Base-by-base conservation (phyloP, 164 flowering plant genomes). In the Saururus chinensis region DNA sequence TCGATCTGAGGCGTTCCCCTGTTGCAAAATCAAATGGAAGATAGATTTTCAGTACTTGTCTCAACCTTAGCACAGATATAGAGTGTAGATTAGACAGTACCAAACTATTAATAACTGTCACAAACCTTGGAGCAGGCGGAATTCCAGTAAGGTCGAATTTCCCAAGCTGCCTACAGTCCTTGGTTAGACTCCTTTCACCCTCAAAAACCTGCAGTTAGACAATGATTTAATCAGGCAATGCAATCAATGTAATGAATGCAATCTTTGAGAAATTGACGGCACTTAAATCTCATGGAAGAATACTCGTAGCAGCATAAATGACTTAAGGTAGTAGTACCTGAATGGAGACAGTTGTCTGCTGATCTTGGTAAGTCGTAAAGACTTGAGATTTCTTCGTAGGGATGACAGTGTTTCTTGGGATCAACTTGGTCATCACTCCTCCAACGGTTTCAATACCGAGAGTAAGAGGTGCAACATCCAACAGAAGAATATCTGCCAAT, bases 371-470 rank as follows among this genome's bases (percentile, higher is more conserved):
- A 25, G 97, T 90, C 0, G 95, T 86, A 81, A 90, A 90, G 66
- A 86, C 92, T 70, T 90, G 97, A 24, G 97, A 90, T 70, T 88
- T 90, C 79, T 90, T 90, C 65, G 97, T 88, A 30, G 97, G 97
- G 70, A 89, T 89, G 56, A 87, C 92, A 19, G 87, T 88, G 85
- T 88, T 87, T 66, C 97, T 86, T 0, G 97, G 95, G 53, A 89
- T 89, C 87, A 89, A 77, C 74, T 89, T 89, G 64, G 97, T 89
- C 97, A 89, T 89, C 63, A 89, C 95, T 30, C 95, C 97, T 56
- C 97, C 92, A 58, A 87, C 95, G 37, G 97, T 90, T 68, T 90
- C 97, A 61, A 90, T 90, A 63, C 97, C 97, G 49, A 90, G 88
- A 42, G 90, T 90, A 13, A 90, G 83, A 0, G 97, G 95, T 12